A percentile compares a stretch with the other conserved stretches of the same genome.
Evolutionary conservation across 2,329 filamentous ascomycete species (phyloP).

Genomic region (Fusarium liriodendri): DNA sequence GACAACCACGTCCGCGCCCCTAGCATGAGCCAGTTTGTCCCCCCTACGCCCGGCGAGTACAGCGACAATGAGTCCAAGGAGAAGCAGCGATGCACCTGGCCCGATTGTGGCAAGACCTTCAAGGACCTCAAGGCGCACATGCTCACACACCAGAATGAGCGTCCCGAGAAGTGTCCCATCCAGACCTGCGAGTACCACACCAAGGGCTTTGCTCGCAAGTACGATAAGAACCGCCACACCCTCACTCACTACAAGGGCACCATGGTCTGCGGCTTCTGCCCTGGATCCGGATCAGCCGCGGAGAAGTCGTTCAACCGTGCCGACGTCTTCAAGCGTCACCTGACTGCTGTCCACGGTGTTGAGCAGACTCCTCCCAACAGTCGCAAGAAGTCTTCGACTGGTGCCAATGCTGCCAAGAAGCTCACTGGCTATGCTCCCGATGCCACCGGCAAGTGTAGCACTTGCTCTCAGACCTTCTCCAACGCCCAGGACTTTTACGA

Average conservation of each 20-base stretch:
- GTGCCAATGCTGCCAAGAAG: slow-evolving; percentile 67
- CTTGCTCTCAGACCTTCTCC: slow-evolving; percentile 88
- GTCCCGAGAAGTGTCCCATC: slow-evolving; percentile 95
- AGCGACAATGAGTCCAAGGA: slow-evolving; percentile 75
- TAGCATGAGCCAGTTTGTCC: slow-evolving; percentile 77
- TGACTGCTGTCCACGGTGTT: slow-evolving; percentile 90
- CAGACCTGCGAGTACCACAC: slow-evolving; percentile 90
- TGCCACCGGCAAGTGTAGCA: slow-evolving; percentile 93
- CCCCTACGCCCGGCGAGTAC: slow-evolving; percentile 67
- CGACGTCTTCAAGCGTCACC: slow-evolving; percentile 94
- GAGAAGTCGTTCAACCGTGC: slow-evolving; percentile 97
- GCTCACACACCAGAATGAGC: slow-evolving; percentile 91
- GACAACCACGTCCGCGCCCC: slow-evolving; percentile 66
- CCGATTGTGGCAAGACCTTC: slow-evolving; percentile 86
- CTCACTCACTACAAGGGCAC: slow-evolving; percentile 97
- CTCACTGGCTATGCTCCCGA: slow-evolving; percentile 78
- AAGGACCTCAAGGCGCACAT: slow-evolving; percentile 95
- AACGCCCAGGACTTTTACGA: slow-evolving; percentile 99
- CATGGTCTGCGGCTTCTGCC: slow-evolving; percentile 96
- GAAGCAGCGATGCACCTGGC: slow-evolving; percentile 80
- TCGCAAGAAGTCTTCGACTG: slow-evolving; percentile 72
- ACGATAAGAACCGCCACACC: slow-evolving; percentile 95
- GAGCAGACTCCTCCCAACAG: slow-evolving; percentile 94
- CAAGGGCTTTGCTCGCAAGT: slow-evolving; percentile 94
- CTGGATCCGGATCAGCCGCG: slow-evolving; percentile 85